Base-by-base conservation (phyloP, 1,284 basidiomycete genomes). In the Cystobasidiaceae sp. region DNA sequence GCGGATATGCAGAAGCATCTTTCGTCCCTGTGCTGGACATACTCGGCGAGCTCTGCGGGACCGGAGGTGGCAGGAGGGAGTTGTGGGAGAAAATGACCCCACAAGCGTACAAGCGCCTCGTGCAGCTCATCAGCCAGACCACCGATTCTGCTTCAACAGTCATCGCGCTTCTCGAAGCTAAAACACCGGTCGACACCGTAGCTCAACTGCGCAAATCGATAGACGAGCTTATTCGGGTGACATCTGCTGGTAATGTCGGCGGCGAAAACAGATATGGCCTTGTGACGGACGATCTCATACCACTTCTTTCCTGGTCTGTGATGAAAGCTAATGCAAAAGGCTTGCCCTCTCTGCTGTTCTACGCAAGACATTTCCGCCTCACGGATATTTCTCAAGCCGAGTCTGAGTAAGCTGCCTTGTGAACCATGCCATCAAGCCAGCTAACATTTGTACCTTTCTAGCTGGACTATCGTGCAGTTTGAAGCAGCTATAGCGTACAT, bases 391-490 rank as follows among this genome's bases (percentile, higher is more conserved):
- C 41, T 30, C 27, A 32, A 19, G 61, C 41, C 11, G 61, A 64
- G 23, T 44, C 51, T 8, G 61, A 64, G 61, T 64, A 25, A 43
- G 60, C 37, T 7, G 6, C 19, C 13, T 28, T 46, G 8, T 8
- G 5, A 9, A 11, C 11, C 21, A 25, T 27, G 34, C 11, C 33
- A 25, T 25, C 13, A 30, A 17, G 13, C 13, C 21, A 11, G 23
- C 45, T 46, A 25, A 46, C 13, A 25, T 25, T 46, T 41, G 8
- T 28, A 6, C n/a, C 11, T 19, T 32, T 2, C 34, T 19, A 68
- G 67, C 30, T 68, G 67, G 67, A 52, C 62, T 17, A 17, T 68
- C 15, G 67, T 57, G 15, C 65, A 64, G 30, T 68, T 68, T 50
- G 54, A 65, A 55, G 62, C 67, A 4, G 67, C 67, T 15, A 52